Base-by-base conservation (phyloP, 345 rosid species). In the Raphanus raphanistrum region DNA sequence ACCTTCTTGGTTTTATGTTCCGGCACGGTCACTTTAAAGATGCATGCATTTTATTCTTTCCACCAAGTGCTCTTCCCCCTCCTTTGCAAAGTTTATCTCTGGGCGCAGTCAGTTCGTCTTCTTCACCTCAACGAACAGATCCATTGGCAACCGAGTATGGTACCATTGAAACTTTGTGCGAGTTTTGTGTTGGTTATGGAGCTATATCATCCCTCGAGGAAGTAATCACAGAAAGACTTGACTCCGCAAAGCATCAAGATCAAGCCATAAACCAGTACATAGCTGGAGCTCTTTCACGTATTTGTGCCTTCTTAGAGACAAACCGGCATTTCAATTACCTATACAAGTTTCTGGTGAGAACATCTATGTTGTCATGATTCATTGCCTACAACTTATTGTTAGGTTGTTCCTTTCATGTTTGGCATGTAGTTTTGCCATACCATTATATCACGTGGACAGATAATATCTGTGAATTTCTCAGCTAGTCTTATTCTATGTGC, bases 91-190 rank as follows among this genome's bases (percentile, higher is more conserved):
- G 92, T 65, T 88, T 86, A 41, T 65, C 82, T 9, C 75, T 80
- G 81, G 90, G 91, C 13, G 76, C 60, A 55, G 94, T 71, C 32
- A 79, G 89, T 76, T 87, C 94, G 28, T 84, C 98, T 68, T 88
- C 89, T 31, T 88, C 95, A 41, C 97, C 97, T 65, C 98, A 94
- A 81, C 89, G 98, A 81, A 84, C 84, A 31, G 98, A 94, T 85
- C 93, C 95, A 63, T 83, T 90, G 84, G 90, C 91, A 64, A 90
- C 95, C 76, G 98, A 94, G 67, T 90, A 89, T 85, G 98, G 98
- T 62, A 94, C 93, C 70, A 75, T 92, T 78, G 98, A 94, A 80
- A 93, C 83, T 82, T 81, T 94, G 76, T 94, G 97, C 72, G 97
- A 92, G 69, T 76, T 86, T 54, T 89, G 93, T 76, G 71, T 94